A percentile compares a stretch with the other conserved stretches of the same genome.
phyloP scores from a whole-genome alignment of 306 rosid species.

The Castanopsis chinensis region DNA sequence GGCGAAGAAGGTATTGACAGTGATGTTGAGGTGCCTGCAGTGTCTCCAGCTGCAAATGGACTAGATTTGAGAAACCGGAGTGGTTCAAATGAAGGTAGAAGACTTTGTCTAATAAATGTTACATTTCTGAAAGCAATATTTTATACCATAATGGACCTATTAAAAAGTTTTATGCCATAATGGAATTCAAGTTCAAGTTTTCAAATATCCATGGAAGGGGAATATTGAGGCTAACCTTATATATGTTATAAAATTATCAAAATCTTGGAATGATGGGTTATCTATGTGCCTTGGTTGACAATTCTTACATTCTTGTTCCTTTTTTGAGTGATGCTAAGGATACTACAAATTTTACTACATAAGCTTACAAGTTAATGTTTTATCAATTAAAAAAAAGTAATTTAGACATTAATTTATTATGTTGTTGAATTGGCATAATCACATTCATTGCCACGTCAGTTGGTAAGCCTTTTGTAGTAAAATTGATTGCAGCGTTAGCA shows the following conservation, averaged over 20 bases:
- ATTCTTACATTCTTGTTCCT: neutral
- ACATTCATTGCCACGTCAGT: too few relatives aligned
- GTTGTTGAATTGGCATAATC: too few relatives aligned
- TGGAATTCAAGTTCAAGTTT: neutral
- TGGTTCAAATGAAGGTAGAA: constrained; percentile 50
- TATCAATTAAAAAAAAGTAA: too few relatives aligned
- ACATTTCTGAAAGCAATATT: neutral
- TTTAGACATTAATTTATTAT: constrained; percentile 17
- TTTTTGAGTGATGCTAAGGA: too few relatives aligned
- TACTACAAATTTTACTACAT: too few relatives aligned
- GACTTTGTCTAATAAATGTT: constrained; percentile 61
- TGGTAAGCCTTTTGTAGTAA: too few relatives aligned
- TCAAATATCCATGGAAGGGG: neutral
- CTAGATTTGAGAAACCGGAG: constrained; percentile 47
- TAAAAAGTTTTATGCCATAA: neutral
- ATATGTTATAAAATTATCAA: neutral
- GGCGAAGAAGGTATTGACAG: constrained; percentile 43
- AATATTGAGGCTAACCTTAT: neutral
- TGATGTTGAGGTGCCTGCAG: constrained; percentile 33
- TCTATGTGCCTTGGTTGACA: neutral
- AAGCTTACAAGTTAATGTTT: too few relatives aligned
- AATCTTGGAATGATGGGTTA: neutral
- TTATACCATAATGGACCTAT: neutral
- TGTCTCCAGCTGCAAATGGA: constrained; percentile 50
- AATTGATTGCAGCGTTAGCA: too few relatives aligned